Evolutionary conservation across 2,329 filamentous ascomycete species (phyloP), one percentile per base, ranked within the genome.

Genomic region (Stachybotrys echinatus): DNA sequence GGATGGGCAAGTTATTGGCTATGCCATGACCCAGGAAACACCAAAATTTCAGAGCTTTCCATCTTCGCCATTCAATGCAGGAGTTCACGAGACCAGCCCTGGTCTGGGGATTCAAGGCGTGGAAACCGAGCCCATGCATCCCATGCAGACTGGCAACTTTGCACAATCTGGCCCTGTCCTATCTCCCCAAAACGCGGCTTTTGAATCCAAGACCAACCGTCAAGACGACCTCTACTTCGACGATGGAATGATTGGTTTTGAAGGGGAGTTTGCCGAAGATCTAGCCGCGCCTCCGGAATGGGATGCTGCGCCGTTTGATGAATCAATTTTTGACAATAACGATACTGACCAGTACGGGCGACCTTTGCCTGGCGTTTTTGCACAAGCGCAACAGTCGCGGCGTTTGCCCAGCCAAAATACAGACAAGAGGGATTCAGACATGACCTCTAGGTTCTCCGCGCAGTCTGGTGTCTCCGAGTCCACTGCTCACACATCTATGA

Each of bases 171-270:
- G 48, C 50, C 2, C 52, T 54, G 17, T 40, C 52, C 17, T 46
- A 48, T n/a, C 45, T 52, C 10, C 45, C 53, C 50, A 49, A 21
- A 38, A 48, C n/a, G 23, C 49, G 3, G 17, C 38, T 8, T 7
- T 5, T 40, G n/a, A 8, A 8, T n/a, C 38, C 19, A 18, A 40
- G 18, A 10, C 12, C 38, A 40, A 18, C 17, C 55, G 50, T 3
- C 76, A 81, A 31, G 83, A 86, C 55, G 85, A 89, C 54, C 69
- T 88, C 23, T 89, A 88, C 62, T 89, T 85, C 59, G 83, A 87
- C 54, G 83, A 83, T 59, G 84, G 83, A 3, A 66, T 82, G 56
- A 74, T 77, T 14, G 75, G 50, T 66, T 80, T 59, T 48, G 69
- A 73, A 39, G 61, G 65, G 19, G 70, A 72, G 48, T 76, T 79